A percentile compares a stretch with the other conserved stretches of the same genome.
Evolutionary conservation across 192 early-diverging fungal genomes (phyloP).

Genomic region (Linderina pennispora): DNA sequence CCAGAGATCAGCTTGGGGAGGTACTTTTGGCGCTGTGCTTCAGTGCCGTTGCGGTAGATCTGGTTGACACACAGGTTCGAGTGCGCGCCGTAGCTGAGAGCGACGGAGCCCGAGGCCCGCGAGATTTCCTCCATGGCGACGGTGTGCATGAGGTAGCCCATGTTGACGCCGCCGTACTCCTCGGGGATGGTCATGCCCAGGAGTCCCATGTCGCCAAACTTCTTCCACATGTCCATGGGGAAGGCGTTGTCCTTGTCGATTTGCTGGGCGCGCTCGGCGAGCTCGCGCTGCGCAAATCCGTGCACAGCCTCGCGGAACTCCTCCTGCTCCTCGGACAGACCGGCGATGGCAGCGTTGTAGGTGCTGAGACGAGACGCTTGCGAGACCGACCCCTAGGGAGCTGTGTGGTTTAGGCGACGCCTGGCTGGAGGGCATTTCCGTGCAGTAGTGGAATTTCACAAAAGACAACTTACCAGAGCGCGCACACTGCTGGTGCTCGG

Average conservation of each 20-base stretch:
- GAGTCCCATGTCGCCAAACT: slow-evolving; percentile 93
- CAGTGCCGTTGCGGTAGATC: slow-evolving; percentile 85
- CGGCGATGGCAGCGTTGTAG: slow-evolving; percentile 72
- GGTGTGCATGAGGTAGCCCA: slow-evolving; percentile 89
- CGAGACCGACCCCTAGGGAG: background rate
- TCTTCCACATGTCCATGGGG: slow-evolving; percentile 96
- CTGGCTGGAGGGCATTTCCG: too few relatives aligned
- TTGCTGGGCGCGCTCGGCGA: slow-evolving; percentile 67
- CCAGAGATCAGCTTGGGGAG: slow-evolving; percentile 84
- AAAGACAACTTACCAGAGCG: background rate
- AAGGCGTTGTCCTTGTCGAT: slow-evolving; percentile 87
- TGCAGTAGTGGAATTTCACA: too few relatives aligned
- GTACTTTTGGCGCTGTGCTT: slow-evolving; percentile 82
- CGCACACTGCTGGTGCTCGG: background rate
- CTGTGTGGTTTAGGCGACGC: too few relatives aligned
- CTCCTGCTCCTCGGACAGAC: slow-evolving; percentile 64
- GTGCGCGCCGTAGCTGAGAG: slow-evolving; percentile 91
- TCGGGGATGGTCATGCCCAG: slow-evolving; percentile 86
- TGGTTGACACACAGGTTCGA: slow-evolving; percentile 98
- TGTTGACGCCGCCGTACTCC: slow-evolving; percentile 79
- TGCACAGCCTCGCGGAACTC: slow-evolving; percentile 71
- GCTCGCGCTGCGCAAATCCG: slow-evolving; percentile 73
- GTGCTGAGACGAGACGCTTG: slow-evolving; percentile 30
- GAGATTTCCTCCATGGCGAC: slow-evolving; percentile 93
- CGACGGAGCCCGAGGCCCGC: slow-evolving; percentile 82